A percentile compares a stretch with the other conserved stretches of the same genome.
Evolutionary conservation across 331 rosid species (phyloP).

Genomic region (Telfairia occidentalis): DNA sequence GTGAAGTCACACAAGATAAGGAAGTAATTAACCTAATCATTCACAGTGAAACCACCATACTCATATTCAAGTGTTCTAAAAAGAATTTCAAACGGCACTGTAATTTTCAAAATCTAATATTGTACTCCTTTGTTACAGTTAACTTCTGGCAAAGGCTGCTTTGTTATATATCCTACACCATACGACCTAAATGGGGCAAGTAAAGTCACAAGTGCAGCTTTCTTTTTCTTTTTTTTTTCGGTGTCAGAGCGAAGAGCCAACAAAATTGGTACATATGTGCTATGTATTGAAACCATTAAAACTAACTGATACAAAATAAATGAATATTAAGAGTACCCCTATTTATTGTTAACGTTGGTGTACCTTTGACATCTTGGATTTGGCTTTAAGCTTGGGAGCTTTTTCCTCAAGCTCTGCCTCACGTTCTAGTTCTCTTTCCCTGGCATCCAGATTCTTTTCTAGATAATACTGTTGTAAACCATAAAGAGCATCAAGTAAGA

Average conservation of each 20-base stretch:
- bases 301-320: neutral
- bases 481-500: constrained; percentile 15
- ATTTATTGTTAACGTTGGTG: neutral
- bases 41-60: neutral
- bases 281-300: neutral
- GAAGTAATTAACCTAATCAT: neutral
- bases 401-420: constrained; percentile 87
- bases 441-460: constrained; percentile 88
- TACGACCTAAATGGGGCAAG: too few relatives aligned
- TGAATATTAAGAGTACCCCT: neutral
- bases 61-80: neutral
- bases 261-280: neutral
- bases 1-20: constrained; percentile 1
- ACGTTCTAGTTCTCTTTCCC: constrained; percentile 69
- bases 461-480: constrained; percentile 57
- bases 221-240: neutral
- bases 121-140: neutral
- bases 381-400: constrained; percentile 91
- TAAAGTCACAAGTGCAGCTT: neutral
- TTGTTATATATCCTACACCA: neutral
- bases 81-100: neutral
- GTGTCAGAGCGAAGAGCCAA: neutral
- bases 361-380: constrained; percentile 99
- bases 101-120: neutral
- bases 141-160: neutral